These are phyloP conservation scores for Ganoderma lingzhi DNA, from an alignment of 1,284 basidiomycete genomes.

Conservation along the genomic window DNA sequence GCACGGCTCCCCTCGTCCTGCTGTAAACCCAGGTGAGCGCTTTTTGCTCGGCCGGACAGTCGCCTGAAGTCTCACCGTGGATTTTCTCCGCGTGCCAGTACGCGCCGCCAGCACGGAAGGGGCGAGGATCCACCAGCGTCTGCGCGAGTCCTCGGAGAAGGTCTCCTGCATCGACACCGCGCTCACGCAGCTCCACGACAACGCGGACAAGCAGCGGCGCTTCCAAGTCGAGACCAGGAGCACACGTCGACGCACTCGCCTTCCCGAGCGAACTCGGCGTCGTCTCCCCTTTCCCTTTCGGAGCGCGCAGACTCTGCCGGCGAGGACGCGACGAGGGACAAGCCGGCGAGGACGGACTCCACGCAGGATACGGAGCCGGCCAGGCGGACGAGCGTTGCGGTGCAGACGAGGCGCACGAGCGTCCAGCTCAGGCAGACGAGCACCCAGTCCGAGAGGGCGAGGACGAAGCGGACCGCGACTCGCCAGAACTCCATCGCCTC, in stretches of 20 bases:
- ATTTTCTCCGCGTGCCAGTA: background rate
- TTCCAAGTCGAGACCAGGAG: background rate
- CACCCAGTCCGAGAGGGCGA: background rate
- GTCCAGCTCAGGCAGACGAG: background rate
- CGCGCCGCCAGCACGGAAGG: slow-evolving; percentile 10
- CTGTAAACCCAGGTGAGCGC: background rate
- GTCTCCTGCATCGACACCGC: slow-evolving; percentile 15
- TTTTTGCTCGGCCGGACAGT: too few species aligned
- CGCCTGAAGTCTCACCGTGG: background rate
- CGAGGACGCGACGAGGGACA: background rate
- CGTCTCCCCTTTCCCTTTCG: background rate
- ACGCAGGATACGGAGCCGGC: background rate
- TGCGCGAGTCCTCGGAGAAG: slow-evolving; percentile 15
- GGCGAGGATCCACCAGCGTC: slow-evolving; percentile 23
- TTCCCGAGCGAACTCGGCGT: background rate
- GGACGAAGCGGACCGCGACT: slow-evolving; percentile 1
- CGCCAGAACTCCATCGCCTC: slow-evolving; percentile 3
- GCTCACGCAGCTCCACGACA: slow-evolving; percentile 5
- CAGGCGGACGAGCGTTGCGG: background rate
- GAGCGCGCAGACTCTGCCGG: background rate
- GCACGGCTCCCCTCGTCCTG: background rate
- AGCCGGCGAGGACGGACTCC: background rate
- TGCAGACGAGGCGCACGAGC: background rate
- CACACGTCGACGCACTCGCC: background rate
- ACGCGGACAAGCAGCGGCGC: background rate